Base-by-base conservation (phyloP, 2,329 filamentous ascomycete genomes). In the Monilinia vaccinii-corymbosi region DNA sequence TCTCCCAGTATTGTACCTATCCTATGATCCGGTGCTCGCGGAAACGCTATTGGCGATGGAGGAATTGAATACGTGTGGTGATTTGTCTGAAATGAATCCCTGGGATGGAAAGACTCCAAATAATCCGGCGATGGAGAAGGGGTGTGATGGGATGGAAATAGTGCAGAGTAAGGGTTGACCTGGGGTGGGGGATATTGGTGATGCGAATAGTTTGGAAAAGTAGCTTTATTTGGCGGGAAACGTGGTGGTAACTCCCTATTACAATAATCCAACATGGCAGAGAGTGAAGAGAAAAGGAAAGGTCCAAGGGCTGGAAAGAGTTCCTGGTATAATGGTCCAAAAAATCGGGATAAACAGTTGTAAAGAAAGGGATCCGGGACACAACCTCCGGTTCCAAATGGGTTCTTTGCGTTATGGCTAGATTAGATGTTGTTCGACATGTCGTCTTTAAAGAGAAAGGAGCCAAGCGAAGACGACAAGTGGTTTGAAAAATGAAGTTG, bases 1-100 rank as follows among this genome's bases (percentile, higher is more conserved):
- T 63, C 63, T 32, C 88, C 87, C 68, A 97, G 82, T 67, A 93
- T 80, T 68, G 86, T 84, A 74, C 93, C 92, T 79, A 97, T 76
- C 71, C 91, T 86, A 32, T 72, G 92, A 89, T 81, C 96, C 89
- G 46, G 92, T 14, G 25, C 25, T 40, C 31, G 40, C 25, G 64
- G 36, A 65, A 45, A 42, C 59, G 40, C 42, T 28, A 53, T 58
- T 49, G 58, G 60, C 53, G 42, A 36, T 47, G 63, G 65, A 48
- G 65, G 65, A 38, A 67, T 63, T 58, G 64, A 51, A 45, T 45
- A 45, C 25, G 21, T 45, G 16, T 51, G 68, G 67, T 47, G 68
- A 66, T 65, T 62, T 60, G 60, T 61, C 59, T 50, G 49, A 25
- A 14, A 14, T 13, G 11, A 5, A 14, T 45, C 42, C 42, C 23